A percentile compares a stretch with the other conserved stretches of the same genome.
These are phyloP conservation scores for Solanum gracilifrons DNA, from an alignment of 257 asterid species.

Conservation along the genomic window DNA sequence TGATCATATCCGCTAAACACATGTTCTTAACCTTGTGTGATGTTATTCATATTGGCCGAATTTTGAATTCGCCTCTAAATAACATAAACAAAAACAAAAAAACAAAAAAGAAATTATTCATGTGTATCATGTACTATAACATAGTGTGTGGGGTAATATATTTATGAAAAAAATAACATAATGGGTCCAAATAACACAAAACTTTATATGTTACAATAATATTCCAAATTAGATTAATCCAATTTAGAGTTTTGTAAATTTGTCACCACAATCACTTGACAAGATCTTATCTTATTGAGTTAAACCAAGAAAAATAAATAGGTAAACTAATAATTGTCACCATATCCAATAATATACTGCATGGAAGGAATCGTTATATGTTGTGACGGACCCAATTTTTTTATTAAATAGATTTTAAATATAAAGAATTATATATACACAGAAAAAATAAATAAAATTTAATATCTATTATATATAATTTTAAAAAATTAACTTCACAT, in stretches of 20 bases:
- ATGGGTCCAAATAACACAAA: not conserved
- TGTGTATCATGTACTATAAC: not conserved
- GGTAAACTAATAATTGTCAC: not conserved
- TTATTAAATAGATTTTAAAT: not conserved
- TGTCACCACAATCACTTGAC: not conserved
- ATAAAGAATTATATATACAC: not conserved
- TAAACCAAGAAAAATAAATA: not conserved
- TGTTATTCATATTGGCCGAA: too few relatives aligned
- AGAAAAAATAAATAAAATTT: too few relatives aligned
- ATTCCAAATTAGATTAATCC: not conserved
- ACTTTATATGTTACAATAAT: not conserved
- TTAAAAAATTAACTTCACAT: too few relatives aligned
- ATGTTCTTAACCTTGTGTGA: not conserved
- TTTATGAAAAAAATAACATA: not conserved
- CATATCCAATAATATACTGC: not conserved
- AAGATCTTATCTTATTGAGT: not conserved
- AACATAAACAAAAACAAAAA: too few relatives aligned
- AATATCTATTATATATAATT: too few relatives aligned
- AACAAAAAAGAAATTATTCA: too few relatives aligned
- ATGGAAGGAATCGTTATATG: not conserved
- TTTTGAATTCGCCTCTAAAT: too few relatives aligned
- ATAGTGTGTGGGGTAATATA: not conserved
- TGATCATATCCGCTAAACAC: not conserved
- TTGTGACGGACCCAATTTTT: rapidly evolving
- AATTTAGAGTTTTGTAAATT: not conserved